Evolutionary conservation across 2,329 filamentous ascomycete genomes (phyloP), one percentile per base, ranked within the genome.

Genomic region (Monosporascus sp.): DNA sequence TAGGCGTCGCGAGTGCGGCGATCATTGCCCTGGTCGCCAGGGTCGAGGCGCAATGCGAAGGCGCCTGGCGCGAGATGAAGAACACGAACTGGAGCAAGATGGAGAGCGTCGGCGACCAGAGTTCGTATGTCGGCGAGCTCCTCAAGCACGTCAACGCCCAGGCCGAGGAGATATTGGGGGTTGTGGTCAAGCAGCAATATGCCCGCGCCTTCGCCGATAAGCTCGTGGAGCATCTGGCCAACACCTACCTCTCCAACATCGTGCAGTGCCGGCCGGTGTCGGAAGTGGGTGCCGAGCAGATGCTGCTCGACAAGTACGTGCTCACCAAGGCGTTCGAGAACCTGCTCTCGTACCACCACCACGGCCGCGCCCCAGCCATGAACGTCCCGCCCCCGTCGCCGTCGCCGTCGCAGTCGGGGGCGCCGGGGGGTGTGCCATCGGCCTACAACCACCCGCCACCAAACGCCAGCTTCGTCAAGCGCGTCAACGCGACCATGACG

Each of bases 41-140:
- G 64, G 89, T 96, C 5, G 92, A 96, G 67, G 70, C 86, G 1
- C 87, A 88, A 50, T 88, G 91, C 62, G 93, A 97, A 59, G 83
- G 88, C 0, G 86, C 87, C 17, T 99, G 93, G 94, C 84, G 92
- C 53, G 94, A 97, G 74, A 99, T 99, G 94, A 88, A 87, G 58
- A 96, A 97, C 67, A 96, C 88, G 0, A 89, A 92, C 48, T 99
- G 94, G 94, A 89, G 87, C 69, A 91, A 88, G 59, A 89, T 99
- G 78, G 94, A 97, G 62, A 88, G 82, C 55, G 94, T 96, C 4
- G 90, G 90, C 45, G 94, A 99, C 69, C 91, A 97, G 67, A 97
- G 91, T 71, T 86, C 88, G 0, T 99, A 97, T 63, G 90, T 97
- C 26, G 83, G 85, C 8, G 90, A 96, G 69, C 77, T 99, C 3